Base-by-base conservation (phyloP, 345 rosid species). In the Eucalyptus pauciflora region DNA sequence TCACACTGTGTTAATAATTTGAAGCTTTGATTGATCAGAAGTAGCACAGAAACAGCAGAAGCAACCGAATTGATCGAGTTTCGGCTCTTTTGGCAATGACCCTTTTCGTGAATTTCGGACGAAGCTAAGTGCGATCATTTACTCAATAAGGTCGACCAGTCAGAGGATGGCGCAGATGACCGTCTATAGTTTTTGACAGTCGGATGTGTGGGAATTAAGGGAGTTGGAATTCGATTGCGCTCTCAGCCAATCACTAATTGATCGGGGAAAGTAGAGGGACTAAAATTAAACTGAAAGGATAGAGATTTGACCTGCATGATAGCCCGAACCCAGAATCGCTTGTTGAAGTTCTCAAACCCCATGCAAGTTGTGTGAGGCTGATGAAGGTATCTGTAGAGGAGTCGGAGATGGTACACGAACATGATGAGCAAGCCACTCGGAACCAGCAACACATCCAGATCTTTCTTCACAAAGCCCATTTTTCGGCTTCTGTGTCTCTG, bases 311-410 rank as follows among this genome's bases (percentile, higher is more conserved):
- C 97, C 98, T 93, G 91, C 94, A 96, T 92, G 54, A 95, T 89
- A 76, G 94, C 92, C 71, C 93, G 93, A 83, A 96, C 98, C 98
- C 98, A 97, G 92, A 94, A 95, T 93, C 93, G 92, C 91, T 92
- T 96, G 86, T 95, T 95, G 48, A 93, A 91, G 94, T 95, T 97
- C 90, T 95, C 97, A 76, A 95, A 92, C 89, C 99, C 99, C 50
- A 94, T 90, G 64, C 92, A 92, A 12, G 98, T 96, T 29, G 95
- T 94, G 91, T 95, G 94, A 62, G 99, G 98, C 51, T 87, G 94
- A 86, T 94, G 87, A n/a, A 94, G 93, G 91, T 94, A 94, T 90
- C 95, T 91, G 90, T 96, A 92, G 29, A 97, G 94, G 89, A 95
- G 95, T 91, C 87, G 62, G 54, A 96, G 93, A 90, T 97, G 97